Evolutionary conservation across 768 basidiomycete species (phyloP).

Genomic region (Nevesoporus exiguus): DNA sequence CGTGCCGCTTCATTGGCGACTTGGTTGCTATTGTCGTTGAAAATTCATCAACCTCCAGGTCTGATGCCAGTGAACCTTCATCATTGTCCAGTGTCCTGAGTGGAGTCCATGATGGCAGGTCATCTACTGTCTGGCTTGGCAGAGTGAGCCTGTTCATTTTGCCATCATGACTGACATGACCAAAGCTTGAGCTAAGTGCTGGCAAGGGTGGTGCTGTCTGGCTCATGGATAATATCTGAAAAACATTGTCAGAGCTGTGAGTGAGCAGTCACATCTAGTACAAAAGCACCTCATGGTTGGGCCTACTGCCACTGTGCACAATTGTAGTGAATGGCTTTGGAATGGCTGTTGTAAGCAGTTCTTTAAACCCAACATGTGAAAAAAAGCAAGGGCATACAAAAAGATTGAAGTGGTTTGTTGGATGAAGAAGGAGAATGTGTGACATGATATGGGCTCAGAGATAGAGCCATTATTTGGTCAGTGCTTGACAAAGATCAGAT

Average conservation of each 20-base stretch:
- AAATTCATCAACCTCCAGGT: constrained; percentile 12
- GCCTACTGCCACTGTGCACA: constrained; percentile 1
- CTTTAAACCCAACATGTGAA: neutral
- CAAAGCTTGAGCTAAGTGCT: constrained; percentile 1
- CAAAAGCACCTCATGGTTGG: constrained; percentile 13
- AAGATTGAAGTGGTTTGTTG: constrained; percentile 1
- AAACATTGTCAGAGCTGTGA: constrained; percentile 3
- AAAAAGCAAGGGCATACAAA: constrained; percentile 11
- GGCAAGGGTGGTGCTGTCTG: constrained; percentile 3
- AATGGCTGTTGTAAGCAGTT: constrained; percentile 8
- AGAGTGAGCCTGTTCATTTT: neutral
- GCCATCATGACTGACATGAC: neutral
- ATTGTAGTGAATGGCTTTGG: constrained; percentile 13
- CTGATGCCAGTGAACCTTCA: neutral
- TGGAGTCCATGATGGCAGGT: constrained; percentile 27
- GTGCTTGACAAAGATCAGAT: neutral
- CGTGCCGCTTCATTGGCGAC: neutral
- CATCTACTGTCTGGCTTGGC: constrained; percentile 2
- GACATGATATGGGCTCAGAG: constrained; percentile 14
- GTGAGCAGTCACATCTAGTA: neutral
- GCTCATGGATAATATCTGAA: constrained; percentile 9
- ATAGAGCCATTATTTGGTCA: constrained; percentile 16
- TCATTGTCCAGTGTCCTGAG: neutral
- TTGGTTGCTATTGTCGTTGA: neutral
- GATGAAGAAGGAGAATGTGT: neutral